Evolutionary conservation across 2,329 filamentous ascomycete genomes (phyloP).

Genomic region (Aspergillus sp.): DNA sequence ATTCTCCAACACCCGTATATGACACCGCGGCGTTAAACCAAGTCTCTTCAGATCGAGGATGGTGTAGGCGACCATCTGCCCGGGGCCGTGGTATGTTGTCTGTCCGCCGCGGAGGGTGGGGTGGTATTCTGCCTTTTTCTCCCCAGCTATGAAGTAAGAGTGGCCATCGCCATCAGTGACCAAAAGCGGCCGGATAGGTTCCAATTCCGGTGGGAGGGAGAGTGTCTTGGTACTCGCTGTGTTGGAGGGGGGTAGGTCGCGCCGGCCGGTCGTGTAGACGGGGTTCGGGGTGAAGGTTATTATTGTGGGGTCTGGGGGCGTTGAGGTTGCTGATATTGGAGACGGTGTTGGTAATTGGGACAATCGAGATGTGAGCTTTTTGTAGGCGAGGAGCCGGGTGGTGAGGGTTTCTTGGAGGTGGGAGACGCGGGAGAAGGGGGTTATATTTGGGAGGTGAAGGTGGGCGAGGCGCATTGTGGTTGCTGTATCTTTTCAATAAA

Average conservation of each 20-base stretch:
- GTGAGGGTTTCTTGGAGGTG: constrained; percentile 53
- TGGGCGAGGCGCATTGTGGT: constrained; percentile 50
- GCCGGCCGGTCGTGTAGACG: constrained; percentile 83
- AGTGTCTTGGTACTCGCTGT: constrained; percentile 26
- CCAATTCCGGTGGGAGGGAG: constrained; percentile 29
- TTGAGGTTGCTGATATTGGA: constrained; percentile 15
- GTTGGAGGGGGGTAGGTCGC: constrained; percentile 52
- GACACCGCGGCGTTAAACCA: constrained; percentile 62
- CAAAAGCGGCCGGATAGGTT: constrained; percentile 32
- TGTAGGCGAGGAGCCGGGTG: constrained; percentile 53
- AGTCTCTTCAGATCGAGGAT: constrained; percentile 72
- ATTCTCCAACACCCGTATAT: constrained; percentile 71
- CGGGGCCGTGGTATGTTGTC: constrained; percentile 91
- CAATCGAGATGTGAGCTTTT: constrained; percentile 38
- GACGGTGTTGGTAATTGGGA: constrained; percentile 16
- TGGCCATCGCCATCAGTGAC: constrained; percentile 1
- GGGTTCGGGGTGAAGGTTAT: constrained; percentile 77
- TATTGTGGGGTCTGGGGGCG: constrained; percentile 59
- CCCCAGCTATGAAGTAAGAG: constrained; percentile 14
- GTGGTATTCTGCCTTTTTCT: constrained; percentile 53
- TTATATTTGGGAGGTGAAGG: constrained; percentile 50
- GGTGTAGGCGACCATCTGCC: constrained; percentile 88
- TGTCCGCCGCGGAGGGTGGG: constrained; percentile 78
- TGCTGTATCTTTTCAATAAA: neutral
- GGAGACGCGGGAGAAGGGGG: constrained; percentile 50